Base-by-base conservation (phyloP, 1,284 basidiomycete species). In the Rhodotorula sp. region DNA sequence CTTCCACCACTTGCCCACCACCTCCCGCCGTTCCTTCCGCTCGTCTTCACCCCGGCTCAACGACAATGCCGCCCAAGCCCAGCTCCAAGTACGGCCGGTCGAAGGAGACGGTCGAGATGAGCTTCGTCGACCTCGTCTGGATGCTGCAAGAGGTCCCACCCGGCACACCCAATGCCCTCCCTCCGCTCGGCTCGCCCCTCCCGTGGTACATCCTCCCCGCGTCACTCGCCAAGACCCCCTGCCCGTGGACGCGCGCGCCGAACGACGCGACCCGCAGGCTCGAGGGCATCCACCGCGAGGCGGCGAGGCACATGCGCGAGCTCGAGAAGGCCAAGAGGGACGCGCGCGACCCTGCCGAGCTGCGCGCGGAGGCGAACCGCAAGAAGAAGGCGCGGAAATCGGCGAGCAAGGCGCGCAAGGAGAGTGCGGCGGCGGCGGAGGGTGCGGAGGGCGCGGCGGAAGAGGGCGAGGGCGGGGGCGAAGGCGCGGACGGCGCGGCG, bases 121-220 rank as follows among this genome's bases (percentile, higher is more conserved):
- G 53, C 22, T 55, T 63, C 19, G 53, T 55, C 39, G 61, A 63
- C 53, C 53, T 63, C 36, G 53, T 63, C 22, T 63, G 61, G 61
- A 63, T 63, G 61, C 53, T 63, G 53, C 61, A 63, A 7, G 39
- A 53, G 39, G 61, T 63, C 25, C 53, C 61, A 39, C 29, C 55
- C 61, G 61, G 61, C n/a, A 46, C 53, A 13, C 53, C 53, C 25
- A 41, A 63, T 39, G 54, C 53, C 21, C 39, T 63, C 12, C 61
- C 61, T 3, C 53, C 61, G 5, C 61, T 63, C 50, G 61, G 61
- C 29, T 44, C 61, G 6, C 61, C 61, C 29, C 41, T 55, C 21
- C 61, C 61, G 10, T 63, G 61, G 61, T 63, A 55, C 41, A 63
- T 63, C 39, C 61, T 63, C 53, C 61, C 61, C 29, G 51, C 61